A percentile compares a stretch with the other conserved stretches of the same genome.
Conservation (phyloP, 768 basidiomycete species). For the Filobasidium wieringae region DNA sequence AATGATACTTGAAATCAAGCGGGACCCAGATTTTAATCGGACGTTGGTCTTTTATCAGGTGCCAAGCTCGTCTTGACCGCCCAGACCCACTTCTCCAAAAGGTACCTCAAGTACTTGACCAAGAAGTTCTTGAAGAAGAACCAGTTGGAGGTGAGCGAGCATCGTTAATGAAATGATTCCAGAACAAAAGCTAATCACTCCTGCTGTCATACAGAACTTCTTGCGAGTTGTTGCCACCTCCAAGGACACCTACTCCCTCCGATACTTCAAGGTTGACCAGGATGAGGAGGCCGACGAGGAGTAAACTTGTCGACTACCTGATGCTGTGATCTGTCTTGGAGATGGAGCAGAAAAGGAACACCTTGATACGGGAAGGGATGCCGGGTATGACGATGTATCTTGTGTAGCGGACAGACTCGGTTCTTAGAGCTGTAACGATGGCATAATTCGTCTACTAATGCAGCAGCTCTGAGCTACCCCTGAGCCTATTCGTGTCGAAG, state of each 20-base stretch:
- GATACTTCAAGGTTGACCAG: conserved; percentile 55
- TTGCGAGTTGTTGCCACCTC: conserved; percentile 88
- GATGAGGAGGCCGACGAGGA: conserved; percentile 40
- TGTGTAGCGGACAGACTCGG: background rate
- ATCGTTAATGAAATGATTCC: background rate
- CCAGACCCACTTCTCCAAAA: conserved; percentile 83
- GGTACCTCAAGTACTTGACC: conserved; percentile 90
- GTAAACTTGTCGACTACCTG: conserved; percentile 20
- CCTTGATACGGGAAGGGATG: background rate
- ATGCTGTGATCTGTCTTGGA: background rate
- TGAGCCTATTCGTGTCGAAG: too few relatives aligned
- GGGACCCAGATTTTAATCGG: too few relatives aligned
- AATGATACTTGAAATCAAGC: too few relatives aligned
- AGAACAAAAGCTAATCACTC: background rate
- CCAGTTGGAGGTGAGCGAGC: conserved; percentile 9
- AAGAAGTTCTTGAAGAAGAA: conserved; percentile 99
- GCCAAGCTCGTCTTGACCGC: conserved; percentile 75
- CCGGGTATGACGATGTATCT: background rate
- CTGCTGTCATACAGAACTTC: conserved; percentile 65
- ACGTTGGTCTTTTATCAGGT: conserved; percentile 33
- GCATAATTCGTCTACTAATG: background rate
- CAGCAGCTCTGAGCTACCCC: too few relatives aligned
- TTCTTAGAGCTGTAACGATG: background rate
- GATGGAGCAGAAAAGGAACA: background rate
- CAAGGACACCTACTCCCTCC: conserved; percentile 86